Percentiles rank a stretch among this genome's conserved stretches.
These are phyloP conservation scores for Exophiala viscosa DNA, from an alignment of 2,329 filamentous ascomycete genomes.

Conservation along the genomic window DNA sequence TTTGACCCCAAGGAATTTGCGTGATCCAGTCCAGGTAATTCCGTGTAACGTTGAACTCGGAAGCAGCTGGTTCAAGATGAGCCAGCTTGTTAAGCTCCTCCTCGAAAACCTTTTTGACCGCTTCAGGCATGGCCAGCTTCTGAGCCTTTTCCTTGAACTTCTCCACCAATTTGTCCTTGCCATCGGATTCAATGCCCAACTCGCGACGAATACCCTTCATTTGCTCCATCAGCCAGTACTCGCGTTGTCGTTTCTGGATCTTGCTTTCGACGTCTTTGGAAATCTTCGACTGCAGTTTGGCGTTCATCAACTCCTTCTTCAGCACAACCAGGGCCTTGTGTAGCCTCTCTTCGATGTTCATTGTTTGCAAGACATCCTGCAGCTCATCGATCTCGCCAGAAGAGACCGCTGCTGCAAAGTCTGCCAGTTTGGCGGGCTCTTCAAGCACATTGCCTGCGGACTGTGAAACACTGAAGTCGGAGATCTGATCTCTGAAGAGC, in stretches of 20 bases:
- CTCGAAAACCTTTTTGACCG: conserved; percentile 95
- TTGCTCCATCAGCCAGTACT: conserved; percentile 99
- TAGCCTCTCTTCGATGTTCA: conserved; percentile 89
- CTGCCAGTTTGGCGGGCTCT: conserved; percentile 89
- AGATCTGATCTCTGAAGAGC: conserved; percentile 94
- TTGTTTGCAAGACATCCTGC: conserved; percentile 81
- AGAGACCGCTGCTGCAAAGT: conserved; percentile 96
- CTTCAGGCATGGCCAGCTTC: conserved; percentile 94
- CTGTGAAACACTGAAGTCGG: conserved; percentile 92
- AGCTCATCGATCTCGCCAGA: conserved; percentile 87
- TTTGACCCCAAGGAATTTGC: conserved; percentile 94
- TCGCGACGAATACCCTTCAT: conserved; percentile 98
- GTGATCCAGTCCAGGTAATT: conserved; percentile 99
- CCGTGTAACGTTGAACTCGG: conserved; percentile 96
- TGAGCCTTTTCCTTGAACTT: conserved; percentile 94
- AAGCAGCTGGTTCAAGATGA: conserved; percentile 90
- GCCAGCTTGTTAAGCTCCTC: conserved; percentile 97
- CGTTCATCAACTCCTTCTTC: conserved; percentile 98
- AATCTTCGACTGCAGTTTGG: conserved; percentile 93
- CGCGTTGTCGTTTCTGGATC: conserved; percentile 93
- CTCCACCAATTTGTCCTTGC: conserved; percentile 96
- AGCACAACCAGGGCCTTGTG: conserved; percentile 87
- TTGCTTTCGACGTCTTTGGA: conserved; percentile 96
- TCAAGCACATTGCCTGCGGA: conserved; percentile 92
- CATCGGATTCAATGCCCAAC: conserved; percentile 92